Evolutionary conservation across 2,329 filamentous ascomycete genomes (phyloP), one percentile per base, ranked within the genome.

Genomic region (Epichloe typhina): DNA sequence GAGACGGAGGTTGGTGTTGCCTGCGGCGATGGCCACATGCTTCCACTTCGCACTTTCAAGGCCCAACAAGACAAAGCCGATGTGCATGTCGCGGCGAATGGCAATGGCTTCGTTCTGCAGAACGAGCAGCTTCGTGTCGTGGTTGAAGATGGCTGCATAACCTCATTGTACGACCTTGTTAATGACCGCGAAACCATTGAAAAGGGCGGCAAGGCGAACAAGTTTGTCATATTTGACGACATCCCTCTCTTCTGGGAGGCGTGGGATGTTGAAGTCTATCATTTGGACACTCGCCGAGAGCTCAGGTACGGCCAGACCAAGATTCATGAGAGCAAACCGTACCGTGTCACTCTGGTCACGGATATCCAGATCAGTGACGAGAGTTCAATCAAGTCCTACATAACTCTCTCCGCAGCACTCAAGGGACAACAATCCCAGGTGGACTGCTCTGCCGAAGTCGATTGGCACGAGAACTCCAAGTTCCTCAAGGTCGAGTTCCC

Each of bases 401-500:
- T 97, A 60, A 89, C 80, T 51, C 76, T 98, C 19, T 75, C 82
- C 2, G 85, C 88, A 1, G 77, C 81, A 13, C 69, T 86, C 19
- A 73, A 80, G 47, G 79, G 79, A 39, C 60, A 68, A 42, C 56
- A 60, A 11, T 84, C 83, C 0, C 83, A 81, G 56, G 77, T 97
- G 15, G 86, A 94, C 56, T 82, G 91, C 55, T 77, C 81, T 40
- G 85, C 84, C 47, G 88, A 94, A 58, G 87, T 97, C n/a, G 88
- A 96, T 63, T 98, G 93, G 93, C 86, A 84, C 58, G 93, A 98
- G 67, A 88, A 82, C 12, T 96, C 93, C 84, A 95, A 93, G 64
- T 97, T 97, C 75, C 78, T 98, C 62, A 98, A 98, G 74, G 91
- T 97, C 47, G 93, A 98, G 66, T 98, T 98, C 69, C 91, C 93